Base-by-base conservation (phyloP, 2,329 filamentous ascomycete species). In the Apiospora phragmitis region DNA sequence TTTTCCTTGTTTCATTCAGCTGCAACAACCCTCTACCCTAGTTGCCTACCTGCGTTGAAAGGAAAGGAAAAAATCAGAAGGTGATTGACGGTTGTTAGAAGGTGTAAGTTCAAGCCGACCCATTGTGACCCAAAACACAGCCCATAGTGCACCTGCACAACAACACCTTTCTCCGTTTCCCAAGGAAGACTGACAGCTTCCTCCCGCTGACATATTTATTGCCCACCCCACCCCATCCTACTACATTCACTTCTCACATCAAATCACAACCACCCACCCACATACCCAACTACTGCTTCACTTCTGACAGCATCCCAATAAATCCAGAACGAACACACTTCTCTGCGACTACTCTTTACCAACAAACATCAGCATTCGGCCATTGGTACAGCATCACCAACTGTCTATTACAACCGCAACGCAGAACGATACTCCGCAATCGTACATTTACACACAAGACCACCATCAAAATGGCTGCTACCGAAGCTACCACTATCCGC, bases 401-500 rank as follows among this genome's bases (percentile, higher is more conserved):
- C 55, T 35, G 55, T 21, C 55, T 38, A 62, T n/a, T 38, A n/a
- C 32, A 18, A 62, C 32, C 21, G 32, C 55, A 35, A 14, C 21
- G 14, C 55, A 24, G 38, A n/a, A 38, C 18, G 29, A 62, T 38
- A 62, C 18, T 21, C 32, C 21, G 32, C 55, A n/a, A n/a, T 24
- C 14, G 26, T 55, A 18, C 26, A 18, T 14, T 38, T 9, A 38
- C 32, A 62, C 18, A 9, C 55, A 3, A 35, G 21, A 62, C 8
- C 16, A 32, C 9, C 66, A 45, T 66, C 71, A 76, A n/a, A 32
- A 77, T 77, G 75, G 72, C 68, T 16, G 21, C 70, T 49, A 71
- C 75, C 55, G 69, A 70, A 24, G 71, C 72, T 35, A 70, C 70
- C 70, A 70, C 73, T 59, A 67, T 77, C 32, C 74, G 72, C 14